Evolutionary conservation across 2,329 filamentous ascomycete genomes (phyloP).

Genomic region (Coleophoma eucalyptorum): DNA sequence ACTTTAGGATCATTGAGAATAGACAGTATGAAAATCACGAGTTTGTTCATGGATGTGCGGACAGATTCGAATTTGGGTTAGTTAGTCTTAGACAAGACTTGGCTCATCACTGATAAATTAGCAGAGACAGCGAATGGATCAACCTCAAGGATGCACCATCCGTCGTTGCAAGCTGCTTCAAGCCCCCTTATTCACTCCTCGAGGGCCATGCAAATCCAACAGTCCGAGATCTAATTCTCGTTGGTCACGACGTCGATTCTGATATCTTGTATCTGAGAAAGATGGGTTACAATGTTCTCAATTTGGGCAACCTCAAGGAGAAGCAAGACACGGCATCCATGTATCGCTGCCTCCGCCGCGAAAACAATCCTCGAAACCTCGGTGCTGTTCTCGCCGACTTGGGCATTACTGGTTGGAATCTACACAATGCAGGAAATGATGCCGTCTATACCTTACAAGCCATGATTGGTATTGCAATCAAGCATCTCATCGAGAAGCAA

Average conservation of each 20-base stretch:
- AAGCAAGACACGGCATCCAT: constrained; percentile 70
- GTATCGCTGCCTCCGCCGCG: constrained; percentile 58
- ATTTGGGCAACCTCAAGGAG: constrained; percentile 54
- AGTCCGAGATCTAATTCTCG: constrained; percentile 61
- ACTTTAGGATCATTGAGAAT: constrained; percentile 74
- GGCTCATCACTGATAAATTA: constrained; percentile 1
- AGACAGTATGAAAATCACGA: constrained; percentile 59
- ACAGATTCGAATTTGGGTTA: constrained; percentile 72
- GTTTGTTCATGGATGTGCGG: constrained; percentile 71
- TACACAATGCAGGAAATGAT: constrained; percentile 91
- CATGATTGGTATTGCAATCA: constrained; percentile 59
- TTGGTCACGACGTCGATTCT: constrained; percentile 68
- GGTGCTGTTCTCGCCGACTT: constrained; percentile 59
- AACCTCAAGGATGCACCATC: constrained; percentile 36
- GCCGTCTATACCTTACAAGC: constrained; percentile 75
- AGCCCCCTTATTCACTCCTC: constrained; percentile 44
- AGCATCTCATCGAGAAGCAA: constrained; percentile 16
- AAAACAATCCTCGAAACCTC: constrained; percentile 52
- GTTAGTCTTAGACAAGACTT: constrained; percentile 14
- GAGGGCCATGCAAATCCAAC: constrained; percentile 2
- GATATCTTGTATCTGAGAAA: constrained; percentile 67
- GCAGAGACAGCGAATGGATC: constrained; percentile 51
- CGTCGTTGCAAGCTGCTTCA: constrained; percentile 50
- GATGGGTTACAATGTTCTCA: constrained; percentile 59
- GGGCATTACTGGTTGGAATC: constrained; percentile 55